phyloP scores from a whole-genome alignment of 2,329 filamentous ascomycete species.

The Pseudogymnoascus sp. region DNA sequence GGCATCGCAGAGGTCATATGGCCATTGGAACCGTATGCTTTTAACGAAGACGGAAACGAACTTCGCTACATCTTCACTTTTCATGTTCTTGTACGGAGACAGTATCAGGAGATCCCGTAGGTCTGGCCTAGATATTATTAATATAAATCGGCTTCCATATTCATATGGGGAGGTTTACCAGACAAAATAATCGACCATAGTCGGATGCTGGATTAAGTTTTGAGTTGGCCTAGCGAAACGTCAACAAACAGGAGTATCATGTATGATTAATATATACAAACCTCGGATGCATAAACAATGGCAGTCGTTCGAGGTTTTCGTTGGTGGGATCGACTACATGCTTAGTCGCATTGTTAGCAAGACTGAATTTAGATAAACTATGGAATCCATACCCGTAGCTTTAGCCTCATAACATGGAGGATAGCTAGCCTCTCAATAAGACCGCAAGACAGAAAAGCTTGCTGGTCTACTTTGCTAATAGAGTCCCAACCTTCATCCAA shows the following conservation, averaged over 20 bases:
- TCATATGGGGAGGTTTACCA: not conserved
- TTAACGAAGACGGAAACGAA: not conserved
- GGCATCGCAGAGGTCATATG: not conserved
- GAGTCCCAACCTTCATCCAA: not conserved
- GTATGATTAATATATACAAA: not conserved
- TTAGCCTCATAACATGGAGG: not conserved
- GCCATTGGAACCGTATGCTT: conserved; percentile 4
- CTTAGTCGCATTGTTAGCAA: not conserved
- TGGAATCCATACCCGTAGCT: not conserved
- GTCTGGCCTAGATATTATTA: not conserved
- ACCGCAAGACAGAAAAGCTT: not conserved
- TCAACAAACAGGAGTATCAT: not conserved
- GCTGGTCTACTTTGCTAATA: not conserved
- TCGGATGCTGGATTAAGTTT: not conserved
- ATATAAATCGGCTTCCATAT: not conserved
- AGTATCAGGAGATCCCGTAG: not conserved
- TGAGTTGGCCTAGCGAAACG: not conserved
- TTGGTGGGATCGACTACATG: not conserved
- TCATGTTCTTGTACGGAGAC: not conserved
- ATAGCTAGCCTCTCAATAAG: conserved; percentile 1
- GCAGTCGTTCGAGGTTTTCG: not conserved
- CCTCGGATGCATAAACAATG: not conserved
- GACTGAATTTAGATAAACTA: not conserved
- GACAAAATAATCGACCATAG: not conserved
- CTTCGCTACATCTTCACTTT: not conserved